phyloP scores from a whole-genome alignment of 164 flowering plant species.

The Vitis rupestris region DNA sequence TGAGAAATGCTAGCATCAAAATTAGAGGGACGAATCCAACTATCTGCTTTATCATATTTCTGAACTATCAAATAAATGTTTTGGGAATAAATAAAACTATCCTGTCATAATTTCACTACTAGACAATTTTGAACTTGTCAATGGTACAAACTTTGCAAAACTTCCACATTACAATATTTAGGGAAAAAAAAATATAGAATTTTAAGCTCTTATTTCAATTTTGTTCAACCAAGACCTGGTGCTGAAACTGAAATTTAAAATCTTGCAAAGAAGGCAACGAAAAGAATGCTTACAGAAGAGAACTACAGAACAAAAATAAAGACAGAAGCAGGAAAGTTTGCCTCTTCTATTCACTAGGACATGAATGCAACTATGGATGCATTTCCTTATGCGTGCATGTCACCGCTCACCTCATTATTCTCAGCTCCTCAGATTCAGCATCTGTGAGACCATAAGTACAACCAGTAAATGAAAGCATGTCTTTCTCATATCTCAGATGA shows the following conservation, averaged over 20 bases:
- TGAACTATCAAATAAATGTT: too few relatives aligned
- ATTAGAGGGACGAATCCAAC: too few relatives aligned
- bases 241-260: not conserved
- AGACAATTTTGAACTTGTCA: too few relatives aligned
- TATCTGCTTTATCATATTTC: too few relatives aligned
- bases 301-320: not conserved
- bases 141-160: too few relatives aligned
- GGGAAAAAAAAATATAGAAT: too few relatives aligned
- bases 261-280: not conserved
- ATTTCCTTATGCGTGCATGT: too few relatives aligned
- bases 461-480: constrained; percentile 94
- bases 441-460: constrained; percentile 83
- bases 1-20: too few relatives aligned
- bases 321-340: constrained; percentile 1
- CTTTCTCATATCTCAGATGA: constrained; percentile 94
- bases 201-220: too few relatives aligned
- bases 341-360: not conserved
- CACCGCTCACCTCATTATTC: constrained; percentile 64
- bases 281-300: not conserved
- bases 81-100: too few relatives aligned
- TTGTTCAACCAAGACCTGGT: not conserved
- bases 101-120: too few relatives aligned
- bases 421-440: constrained; percentile 78
- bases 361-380: not conserved
- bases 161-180: too few relatives aligned